A percentile compares a stretch with the other conserved stretches of the same genome.
phyloP scores from a whole-genome alignment of 495 filamentous ascomycete genomes.

The Symbiotaphrina buchneri region DNA sequence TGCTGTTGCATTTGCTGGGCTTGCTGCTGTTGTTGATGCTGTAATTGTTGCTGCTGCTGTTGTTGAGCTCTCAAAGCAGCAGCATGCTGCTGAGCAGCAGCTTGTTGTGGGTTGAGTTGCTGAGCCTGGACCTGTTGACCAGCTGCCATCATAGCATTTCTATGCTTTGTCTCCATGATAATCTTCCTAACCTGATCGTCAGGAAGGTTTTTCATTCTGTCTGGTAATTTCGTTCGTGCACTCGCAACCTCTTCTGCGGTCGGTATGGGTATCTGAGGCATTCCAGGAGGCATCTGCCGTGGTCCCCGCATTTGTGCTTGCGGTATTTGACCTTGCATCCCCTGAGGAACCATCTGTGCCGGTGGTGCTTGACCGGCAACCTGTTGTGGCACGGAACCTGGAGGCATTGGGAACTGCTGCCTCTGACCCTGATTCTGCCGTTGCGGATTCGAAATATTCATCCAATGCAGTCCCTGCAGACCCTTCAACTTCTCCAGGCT shows the following conservation, averaged over 20 bases:
- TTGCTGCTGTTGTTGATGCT: slow-evolving; percentile 15
- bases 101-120: slow-evolving; percentile 6
- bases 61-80: too few species aligned
- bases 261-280: slow-evolving; percentile 4
- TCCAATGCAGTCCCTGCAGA: slow-evolving; percentile 29
- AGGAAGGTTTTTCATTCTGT: slow-evolving; percentile 9
- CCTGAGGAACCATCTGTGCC: slow-evolving; percentile 10
- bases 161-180: too few species aligned
- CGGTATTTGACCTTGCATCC: too few species aligned
- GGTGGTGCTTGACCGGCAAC: slow-evolving; percentile 7
- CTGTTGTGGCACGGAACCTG: too few species aligned
- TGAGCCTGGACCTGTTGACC: neutral
- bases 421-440: too few species aligned
- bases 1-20: slow-evolving; percentile 10
- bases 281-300: slow-evolving; percentile 1
- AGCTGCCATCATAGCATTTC: too few species aligned
- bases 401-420: too few species aligned
- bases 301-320: slow-evolving; percentile 9
- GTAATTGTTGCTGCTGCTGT: slow-evolving; percentile 8
- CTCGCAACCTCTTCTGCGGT: slow-evolving; percentile 9
- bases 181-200: slow-evolving; percentile 31
- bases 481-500: slow-evolving; percentile 22
- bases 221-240: slow-evolving; percentile 5
- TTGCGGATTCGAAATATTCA: too few species aligned
- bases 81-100: slow-evolving; percentile 11